These are phyloP conservation scores for Verticillium zaregamsianum DNA, from an alignment of 2,329 filamentous ascomycete genomes.

Conservation along the genomic window DNA sequence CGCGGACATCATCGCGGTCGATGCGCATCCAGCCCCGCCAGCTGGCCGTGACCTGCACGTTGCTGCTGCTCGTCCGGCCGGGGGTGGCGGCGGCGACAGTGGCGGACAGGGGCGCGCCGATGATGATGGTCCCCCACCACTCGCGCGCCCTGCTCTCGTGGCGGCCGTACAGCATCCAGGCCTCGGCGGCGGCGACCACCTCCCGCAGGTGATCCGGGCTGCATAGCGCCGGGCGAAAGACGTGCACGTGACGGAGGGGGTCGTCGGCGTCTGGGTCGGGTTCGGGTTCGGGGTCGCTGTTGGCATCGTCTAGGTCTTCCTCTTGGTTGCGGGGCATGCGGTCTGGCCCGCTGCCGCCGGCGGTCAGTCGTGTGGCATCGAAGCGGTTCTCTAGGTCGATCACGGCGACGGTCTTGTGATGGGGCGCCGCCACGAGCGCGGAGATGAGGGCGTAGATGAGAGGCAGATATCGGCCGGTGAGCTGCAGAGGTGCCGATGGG, in stretches of 20 bases:
- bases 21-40: constrained; percentile 51
- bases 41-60: constrained; percentile 28
- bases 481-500: constrained; percentile 39
- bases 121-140: constrained; percentile 56
- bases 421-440: constrained; percentile 42
- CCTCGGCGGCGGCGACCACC: constrained; percentile 35
- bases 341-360: constrained; percentile 17
- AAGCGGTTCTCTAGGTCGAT: constrained; percentile 54
- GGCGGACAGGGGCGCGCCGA: constrained; percentile 35
- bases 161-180: constrained; percentile 47
- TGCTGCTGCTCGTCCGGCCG: constrained; percentile 6
- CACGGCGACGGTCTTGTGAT: constrained; percentile 45
- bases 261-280: constrained; percentile 1
- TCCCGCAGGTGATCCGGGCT: constrained; percentile 22
- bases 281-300: neutral
- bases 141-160: constrained; percentile 39
- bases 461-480: constrained; percentile 49
- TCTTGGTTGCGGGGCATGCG: constrained; percentile 26
- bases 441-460: constrained; percentile 54
- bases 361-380: constrained; percentile 41
- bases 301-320: constrained; percentile 4
- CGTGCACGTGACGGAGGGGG: constrained; percentile 47
- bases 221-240: constrained; percentile 26
- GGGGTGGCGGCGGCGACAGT: constrained; percentile 14
- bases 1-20: constrained; percentile 35